Conservation (phyloP, 768 basidiomycete species). For the Mycena amicta region DNA sequence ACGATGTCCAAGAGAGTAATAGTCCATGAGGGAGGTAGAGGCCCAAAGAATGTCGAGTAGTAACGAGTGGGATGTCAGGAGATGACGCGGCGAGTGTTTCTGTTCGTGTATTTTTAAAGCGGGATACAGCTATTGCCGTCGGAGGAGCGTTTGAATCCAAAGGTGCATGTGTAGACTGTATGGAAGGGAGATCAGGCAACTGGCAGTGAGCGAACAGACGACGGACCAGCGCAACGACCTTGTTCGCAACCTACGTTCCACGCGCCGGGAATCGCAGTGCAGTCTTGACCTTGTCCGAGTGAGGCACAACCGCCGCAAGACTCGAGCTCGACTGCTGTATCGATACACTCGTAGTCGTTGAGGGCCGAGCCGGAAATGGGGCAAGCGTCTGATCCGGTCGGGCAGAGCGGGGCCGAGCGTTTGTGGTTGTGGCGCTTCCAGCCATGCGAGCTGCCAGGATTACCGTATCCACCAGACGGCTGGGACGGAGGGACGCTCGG, state of each 20-base stretch:
- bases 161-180: constrained; percentile 53
- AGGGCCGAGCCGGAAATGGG: constrained; percentile 45
- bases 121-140: constrained; percentile 35
- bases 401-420: constrained; percentile 50
- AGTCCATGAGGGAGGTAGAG: constrained; percentile 2
- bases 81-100: constrained; percentile 17
- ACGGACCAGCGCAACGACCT: constrained; percentile 56
- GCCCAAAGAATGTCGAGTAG: constrained; percentile 9
- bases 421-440: constrained; percentile 24
- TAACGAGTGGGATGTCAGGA: constrained; percentile 23
- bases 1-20: constrained; percentile 1
- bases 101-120: constrained; percentile 13
- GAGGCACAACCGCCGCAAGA: constrained; percentile 78
- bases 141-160: constrained; percentile 44
- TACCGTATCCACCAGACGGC: constrained; percentile 40
- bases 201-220: too few species aligned
- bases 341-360: constrained; percentile 64
- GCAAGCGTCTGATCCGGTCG: constrained; percentile 56
- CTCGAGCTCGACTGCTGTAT: constrained; percentile 61
- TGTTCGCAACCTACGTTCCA: constrained; percentile 73
- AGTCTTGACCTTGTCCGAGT: constrained; percentile 68
- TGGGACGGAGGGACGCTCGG: constrained; percentile 35
- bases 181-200: too few species aligned
- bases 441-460: constrained; percentile 20
- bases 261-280: constrained; percentile 63